Conservation (phyloP, 2,329 filamentous ascomycete species). For the Venturia pyrina region DNA sequence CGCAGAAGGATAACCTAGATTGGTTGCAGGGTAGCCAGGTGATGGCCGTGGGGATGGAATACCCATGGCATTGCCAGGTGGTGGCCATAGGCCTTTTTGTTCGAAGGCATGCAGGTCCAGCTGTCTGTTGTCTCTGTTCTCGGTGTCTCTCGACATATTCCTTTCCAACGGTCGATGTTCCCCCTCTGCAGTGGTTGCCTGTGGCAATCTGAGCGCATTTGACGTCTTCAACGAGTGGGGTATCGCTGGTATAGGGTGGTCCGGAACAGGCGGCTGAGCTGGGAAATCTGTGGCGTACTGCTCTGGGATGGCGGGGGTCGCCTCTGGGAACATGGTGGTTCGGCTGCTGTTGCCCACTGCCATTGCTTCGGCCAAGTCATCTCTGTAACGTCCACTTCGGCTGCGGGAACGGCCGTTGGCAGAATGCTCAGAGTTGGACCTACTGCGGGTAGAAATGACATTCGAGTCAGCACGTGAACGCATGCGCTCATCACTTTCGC, state of each 20-base stretch:
- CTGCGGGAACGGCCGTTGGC: conserved; percentile 13
- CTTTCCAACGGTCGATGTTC: neutral
- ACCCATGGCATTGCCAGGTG: conserved; percentile 3
- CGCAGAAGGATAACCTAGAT: neutral
- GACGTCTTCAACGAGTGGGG: neutral
- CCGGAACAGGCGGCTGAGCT: neutral
- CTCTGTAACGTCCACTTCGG: conserved; percentile 12
- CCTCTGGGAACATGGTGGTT: conserved; percentile 8
- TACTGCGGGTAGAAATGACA: conserved; percentile 8
- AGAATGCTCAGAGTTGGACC: conserved; percentile 13
- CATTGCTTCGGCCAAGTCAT: conserved; percentile 14
- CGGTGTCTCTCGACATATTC: neutral
- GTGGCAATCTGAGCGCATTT: neutral
- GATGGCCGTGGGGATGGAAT: conserved; percentile 12
- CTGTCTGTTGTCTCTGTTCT: neutral
- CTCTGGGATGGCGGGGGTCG: conserved; percentile 11
- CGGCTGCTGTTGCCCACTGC: conserved; percentile 13
- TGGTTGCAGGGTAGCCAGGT: conserved; percentile 1
- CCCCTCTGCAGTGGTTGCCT: neutral
- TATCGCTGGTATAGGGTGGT: neutral
- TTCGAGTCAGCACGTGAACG: conserved; percentile 9
- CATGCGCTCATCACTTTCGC: conserved; percentile 8
- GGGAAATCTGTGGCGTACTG: conserved; percentile 5
- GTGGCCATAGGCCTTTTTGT: conserved; percentile 10
- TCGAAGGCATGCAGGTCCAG: neutral